These are phyloP conservation scores for Pichia sp. DNA, from an alignment of 1,139 yeast species.

Conservation along the genomic window DNA sequence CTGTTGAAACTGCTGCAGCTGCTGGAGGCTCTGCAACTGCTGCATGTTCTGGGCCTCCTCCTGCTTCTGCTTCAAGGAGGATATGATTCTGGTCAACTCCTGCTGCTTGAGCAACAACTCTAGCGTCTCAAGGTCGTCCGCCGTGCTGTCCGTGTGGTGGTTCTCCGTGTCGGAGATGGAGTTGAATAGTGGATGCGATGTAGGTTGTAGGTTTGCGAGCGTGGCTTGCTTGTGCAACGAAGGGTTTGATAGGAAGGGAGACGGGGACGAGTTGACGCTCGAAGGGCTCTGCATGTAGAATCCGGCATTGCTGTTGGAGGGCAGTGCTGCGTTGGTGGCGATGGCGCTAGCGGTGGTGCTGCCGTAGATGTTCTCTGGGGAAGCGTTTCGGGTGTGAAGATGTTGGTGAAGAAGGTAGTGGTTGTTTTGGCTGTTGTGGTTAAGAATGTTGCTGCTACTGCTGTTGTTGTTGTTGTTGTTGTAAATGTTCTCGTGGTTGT, in stretches of 20 bases:
- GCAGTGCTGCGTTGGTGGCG: background rate
- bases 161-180: background rate
- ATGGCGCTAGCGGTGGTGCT: background rate
- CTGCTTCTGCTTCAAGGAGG: constrained; percentile 9
- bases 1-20: constrained; percentile 15
- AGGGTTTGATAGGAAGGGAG: background rate
- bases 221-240: background rate
- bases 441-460: background rate
- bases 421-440: background rate
- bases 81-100: constrained; percentile 11
- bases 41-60: constrained; percentile 7
- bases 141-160: background rate
- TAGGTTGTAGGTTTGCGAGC: background rate
- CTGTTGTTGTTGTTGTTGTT: background rate
- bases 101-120: constrained; percentile 9
- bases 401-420: background rate
- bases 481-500: background rate
- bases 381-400: background rate
- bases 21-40: constrained; percentile 10
- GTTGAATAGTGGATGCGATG: background rate
- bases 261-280: constrained; percentile 13
- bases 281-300: constrained; percentile 9
- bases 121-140: constrained; percentile 10
- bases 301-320: background rate
- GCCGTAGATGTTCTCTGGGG: too few relatives aligned